Evolutionary conservation across 371 early-diverging fungal species (phyloP), one percentile per base, ranked within the genome.

Genomic region (Syncephalastrum contaminatum): DNA sequence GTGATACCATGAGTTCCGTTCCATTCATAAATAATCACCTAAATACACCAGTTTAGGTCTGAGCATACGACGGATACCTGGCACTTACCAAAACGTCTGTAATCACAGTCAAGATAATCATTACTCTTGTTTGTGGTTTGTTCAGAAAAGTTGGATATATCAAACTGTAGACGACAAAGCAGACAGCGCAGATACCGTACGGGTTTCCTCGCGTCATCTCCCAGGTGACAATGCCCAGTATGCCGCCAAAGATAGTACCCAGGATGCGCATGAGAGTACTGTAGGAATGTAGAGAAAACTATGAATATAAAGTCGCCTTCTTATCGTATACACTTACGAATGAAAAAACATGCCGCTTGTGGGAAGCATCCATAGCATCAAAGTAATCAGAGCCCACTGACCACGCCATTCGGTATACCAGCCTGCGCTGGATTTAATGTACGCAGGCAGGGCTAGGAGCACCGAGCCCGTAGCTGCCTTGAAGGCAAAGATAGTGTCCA

Each of bases 361-460:
- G 12, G 72, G 72, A 20, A 65, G 60, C 68, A 67, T 71, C 72
- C 72, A 71, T 1, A 71, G 41, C 2, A 67, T 68, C 15, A 71
- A 39, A 0, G 65, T 71, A 45, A 71, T 65, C 58, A 67, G 54
- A 0, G 67, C 64, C 71, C 71, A 70, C 57, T 70, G 71, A 2
- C 71, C 71, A 41, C 67, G 48, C 71, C 71, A 70, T 7, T 58
- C 48, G 19, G 20, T 22, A n/a, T 52, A 58, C 59, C 59, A 58
- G 5, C 18, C 20, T 3, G 59, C 59, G 4, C 53, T 53, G 36
- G 36, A 8, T 30, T 30, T 30, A 1, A 30, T 30, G 36, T 30
- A 30, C 12, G 36, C 36, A 30, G 36, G 36, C 2, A 30, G 36
- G 4, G 58, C 50, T 7, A 57, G 27, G 8, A 57, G 13, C 4